Evolutionary conservation across 352 stramenopile genomes (phyloP).

Genomic region (Phytopythium chamaehyphon): DNA sequence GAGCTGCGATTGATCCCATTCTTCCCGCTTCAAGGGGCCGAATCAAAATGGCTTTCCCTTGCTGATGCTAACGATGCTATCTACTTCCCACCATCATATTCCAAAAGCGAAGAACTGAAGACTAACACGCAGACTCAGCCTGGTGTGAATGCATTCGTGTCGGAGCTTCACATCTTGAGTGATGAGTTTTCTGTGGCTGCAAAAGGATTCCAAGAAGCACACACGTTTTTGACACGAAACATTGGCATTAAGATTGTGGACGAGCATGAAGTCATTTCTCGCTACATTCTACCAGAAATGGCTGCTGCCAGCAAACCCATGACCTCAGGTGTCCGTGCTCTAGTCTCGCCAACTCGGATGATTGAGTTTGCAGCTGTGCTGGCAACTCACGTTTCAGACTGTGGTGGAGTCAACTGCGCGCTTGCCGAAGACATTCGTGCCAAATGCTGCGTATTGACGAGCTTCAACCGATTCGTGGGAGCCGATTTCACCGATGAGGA

Average conservation of each 20-base stretch:
- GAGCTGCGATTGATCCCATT: conserved; percentile 73
- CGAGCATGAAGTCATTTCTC: conserved; percentile 66
- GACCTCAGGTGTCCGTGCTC: background rate
- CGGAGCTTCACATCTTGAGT: conserved; percentile 35
- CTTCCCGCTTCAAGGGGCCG: conserved; percentile 42
- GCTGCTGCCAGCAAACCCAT: background rate
- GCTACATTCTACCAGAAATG: conserved; percentile 58
- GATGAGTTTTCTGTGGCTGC: conserved; percentile 31
- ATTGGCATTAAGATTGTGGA: conserved; percentile 58
- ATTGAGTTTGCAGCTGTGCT: conserved; percentile 33
- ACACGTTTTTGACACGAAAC: conserved; percentile 46
- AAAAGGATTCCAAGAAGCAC: conserved; percentile 20
- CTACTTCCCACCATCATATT: conserved; percentile 11
- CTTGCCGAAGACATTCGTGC: conserved; percentile 20
- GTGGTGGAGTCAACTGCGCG: conserved; percentile 18
- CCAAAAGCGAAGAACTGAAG: background rate
- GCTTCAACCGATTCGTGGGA: conserved; percentile 9
- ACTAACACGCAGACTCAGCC: background rate
- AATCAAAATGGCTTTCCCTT: conserved; percentile 37
- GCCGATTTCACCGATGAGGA: background rate
- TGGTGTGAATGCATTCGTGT: background rate
- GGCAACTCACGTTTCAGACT: conserved; percentile 25
- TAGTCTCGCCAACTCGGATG: conserved; percentile 2
- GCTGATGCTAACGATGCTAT: conserved; percentile 31
- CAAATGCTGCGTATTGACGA: conserved; percentile 29